phyloP scores from a whole-genome alignment of 2,329 filamentous ascomycete genomes.

The Magnaporthiopsis poae region DNA sequence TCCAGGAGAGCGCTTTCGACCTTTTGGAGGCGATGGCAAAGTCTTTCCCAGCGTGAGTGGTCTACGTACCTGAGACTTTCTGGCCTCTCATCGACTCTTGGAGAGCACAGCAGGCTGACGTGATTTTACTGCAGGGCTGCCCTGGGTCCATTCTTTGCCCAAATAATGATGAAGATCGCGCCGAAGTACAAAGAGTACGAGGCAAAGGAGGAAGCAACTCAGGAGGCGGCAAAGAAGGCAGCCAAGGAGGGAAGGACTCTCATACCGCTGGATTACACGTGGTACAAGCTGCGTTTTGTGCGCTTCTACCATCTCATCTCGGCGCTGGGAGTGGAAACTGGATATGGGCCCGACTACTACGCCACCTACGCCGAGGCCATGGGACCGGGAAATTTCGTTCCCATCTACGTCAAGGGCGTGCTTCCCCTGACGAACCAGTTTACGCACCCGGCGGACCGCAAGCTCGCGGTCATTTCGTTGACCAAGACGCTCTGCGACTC shows the following conservation, averaged over 20 bases:
- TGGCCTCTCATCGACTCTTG: background rate
- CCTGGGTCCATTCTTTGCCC: background rate
- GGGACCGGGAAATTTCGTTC: constrained; percentile 69
- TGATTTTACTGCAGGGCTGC: background rate
- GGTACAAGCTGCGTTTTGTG: constrained; percentile 73
- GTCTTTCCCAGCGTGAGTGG: constrained; percentile 59
- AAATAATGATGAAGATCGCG: background rate
- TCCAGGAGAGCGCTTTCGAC: constrained; percentile 87
- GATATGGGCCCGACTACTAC: constrained; percentile 88
- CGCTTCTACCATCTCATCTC: constrained; percentile 91
- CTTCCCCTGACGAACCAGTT: constrained; percentile 83
- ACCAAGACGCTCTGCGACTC: constrained; percentile 87
- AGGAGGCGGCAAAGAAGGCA: background rate
- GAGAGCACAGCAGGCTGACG: background rate
- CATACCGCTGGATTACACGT: background rate
- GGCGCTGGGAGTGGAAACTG: constrained; percentile 59
- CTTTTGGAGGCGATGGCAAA: constrained; percentile 72
- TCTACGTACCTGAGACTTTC: background rate
- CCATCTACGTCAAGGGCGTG: constrained; percentile 78
- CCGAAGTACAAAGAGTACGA: background rate
- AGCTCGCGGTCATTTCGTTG: constrained; percentile 83
- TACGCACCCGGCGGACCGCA: constrained; percentile 77
- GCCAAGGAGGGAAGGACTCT: background rate
- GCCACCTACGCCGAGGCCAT: constrained; percentile 73
- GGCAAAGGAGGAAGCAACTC: background rate